Percentiles rank a stretch among this genome's conserved stretches.
These are phyloP conservation scores for Rhytidhysteron rufulum DNA, from an alignment of 2,329 filamentous ascomycete species.

Conservation along the genomic window DNA sequence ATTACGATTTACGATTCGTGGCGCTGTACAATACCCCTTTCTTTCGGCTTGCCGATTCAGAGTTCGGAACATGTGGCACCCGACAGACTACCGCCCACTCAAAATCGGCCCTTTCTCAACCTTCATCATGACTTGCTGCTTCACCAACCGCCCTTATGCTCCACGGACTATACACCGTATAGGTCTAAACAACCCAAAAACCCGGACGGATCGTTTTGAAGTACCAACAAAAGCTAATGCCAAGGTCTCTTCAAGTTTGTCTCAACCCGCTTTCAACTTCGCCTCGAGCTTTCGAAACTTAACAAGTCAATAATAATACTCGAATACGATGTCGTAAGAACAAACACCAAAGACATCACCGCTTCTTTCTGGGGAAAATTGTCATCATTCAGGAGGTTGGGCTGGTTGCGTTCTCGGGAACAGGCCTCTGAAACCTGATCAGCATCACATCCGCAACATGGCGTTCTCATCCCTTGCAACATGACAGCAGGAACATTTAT, in stretches of 20 bases:
- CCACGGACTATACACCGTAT: too few relatives aligned
- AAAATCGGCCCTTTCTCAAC: background rate
- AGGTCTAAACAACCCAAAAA: background rate
- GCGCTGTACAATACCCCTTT: too few relatives aligned
- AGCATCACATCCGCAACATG: constrained; percentile 20
- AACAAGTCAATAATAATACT: background rate
- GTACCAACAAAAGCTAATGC: background rate
- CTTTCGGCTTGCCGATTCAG: too few relatives aligned
- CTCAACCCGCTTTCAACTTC: background rate
- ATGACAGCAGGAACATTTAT: constrained; percentile 33
- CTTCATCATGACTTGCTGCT: background rate
- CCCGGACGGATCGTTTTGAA: background rate
- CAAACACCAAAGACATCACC: background rate
- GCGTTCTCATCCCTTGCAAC: constrained; percentile 14
- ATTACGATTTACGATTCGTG: too few relatives aligned
- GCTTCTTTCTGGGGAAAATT: background rate
- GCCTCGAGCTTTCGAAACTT: background rate
- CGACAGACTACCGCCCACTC: too few relatives aligned
- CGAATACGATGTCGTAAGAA: background rate
- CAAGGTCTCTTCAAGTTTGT: background rate
- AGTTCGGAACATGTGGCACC: too few relatives aligned
- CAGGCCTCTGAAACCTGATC: constrained; percentile 26
- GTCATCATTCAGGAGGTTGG: background rate
- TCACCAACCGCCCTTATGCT: background rate
- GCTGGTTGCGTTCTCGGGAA: background rate